phyloP scores from a whole-genome alignment of 257 asterid species.

The Thymus mandschuricus region DNA sequence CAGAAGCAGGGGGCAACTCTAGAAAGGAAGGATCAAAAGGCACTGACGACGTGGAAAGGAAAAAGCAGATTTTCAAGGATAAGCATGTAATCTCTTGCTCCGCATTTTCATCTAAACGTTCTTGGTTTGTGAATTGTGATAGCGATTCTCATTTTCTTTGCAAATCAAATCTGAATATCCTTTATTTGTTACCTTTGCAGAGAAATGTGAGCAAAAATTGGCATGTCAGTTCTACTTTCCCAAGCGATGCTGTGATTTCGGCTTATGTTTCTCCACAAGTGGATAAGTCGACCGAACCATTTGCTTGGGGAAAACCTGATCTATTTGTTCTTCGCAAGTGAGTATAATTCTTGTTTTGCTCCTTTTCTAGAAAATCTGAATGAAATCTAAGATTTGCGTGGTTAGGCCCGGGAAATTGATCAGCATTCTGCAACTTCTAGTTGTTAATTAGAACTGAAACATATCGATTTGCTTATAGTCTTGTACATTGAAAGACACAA shows the following conservation, averaged over 20 bases:
- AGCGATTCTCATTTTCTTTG: slow-evolving; percentile 21
- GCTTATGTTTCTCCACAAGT: slow-evolving; percentile 92
- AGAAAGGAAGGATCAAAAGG: slow-evolving; percentile 51
- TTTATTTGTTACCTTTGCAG: slow-evolving; percentile 44
- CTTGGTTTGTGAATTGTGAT: slow-evolving; percentile 9
- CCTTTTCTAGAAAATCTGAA: slow-evolving; percentile 1
- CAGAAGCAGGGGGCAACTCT: slow-evolving; percentile 43
- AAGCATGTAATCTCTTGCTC: slow-evolving; percentile 66
- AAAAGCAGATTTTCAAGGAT: slow-evolving; percentile 74
- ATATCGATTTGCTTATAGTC: neutral
- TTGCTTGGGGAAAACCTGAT: slow-evolving; percentile 96
- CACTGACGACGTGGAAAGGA: slow-evolving; percentile 43
- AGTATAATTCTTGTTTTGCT: slow-evolving; percentile 33
- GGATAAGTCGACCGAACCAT: slow-evolving; percentile 81
- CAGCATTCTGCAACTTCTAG: neutral
- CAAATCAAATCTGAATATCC: slow-evolving; percentile 13
- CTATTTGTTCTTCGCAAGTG: slow-evolving; percentile 89
- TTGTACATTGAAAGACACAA: neutral
- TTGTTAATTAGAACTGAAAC: neutral
- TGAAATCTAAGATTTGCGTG: neutral
- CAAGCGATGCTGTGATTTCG: slow-evolving; percentile 84
- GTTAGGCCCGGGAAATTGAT: neutral
- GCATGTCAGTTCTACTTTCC: slow-evolving; percentile 88
- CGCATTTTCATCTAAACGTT: slow-evolving; percentile 1
- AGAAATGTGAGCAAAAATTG: slow-evolving; percentile 98